Evolutionary conservation across 2,329 filamentous ascomycete genomes (phyloP), one percentile per base, ranked within the genome.

Genomic region (Colletotrichum horii): DNA sequence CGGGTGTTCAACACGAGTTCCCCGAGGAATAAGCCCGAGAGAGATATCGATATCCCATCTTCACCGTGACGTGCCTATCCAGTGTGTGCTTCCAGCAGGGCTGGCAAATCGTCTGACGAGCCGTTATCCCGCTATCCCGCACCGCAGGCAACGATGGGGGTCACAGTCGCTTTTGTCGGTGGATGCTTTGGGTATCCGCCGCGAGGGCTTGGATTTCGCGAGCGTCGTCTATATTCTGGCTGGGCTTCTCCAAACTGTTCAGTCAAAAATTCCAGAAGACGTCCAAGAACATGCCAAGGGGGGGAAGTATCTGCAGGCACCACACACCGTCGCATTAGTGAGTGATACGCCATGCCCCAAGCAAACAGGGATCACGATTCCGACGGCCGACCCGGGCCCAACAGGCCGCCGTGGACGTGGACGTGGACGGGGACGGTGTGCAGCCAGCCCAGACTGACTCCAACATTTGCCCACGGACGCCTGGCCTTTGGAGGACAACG

Each of bases 311-410:
- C 48, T 70, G 71, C 74, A 76, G 74, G 65, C 66, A 66, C 70
- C 36, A 16, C 58, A 62, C 43, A 55, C 61, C 74, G 71, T 74
- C 60, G 61, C 74, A 61, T 70, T 66, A 65, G 38, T 28, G 61
- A 75, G 52, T 60, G 24, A 70, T 36, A 61, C 55, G 34, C 26
- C 56, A 61, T 48, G 24, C 66, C 56, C 56, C 55, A 43, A 48
- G 26, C 52, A 9, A n/a, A 70, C 65, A 74, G 60, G 74, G 71
- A 43, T 70, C 9, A 58, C 60, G 15, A 66, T 70, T 70, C 66
- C 71, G 70, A 76, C 52, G 71, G 71, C 71, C 65, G 74, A 76
- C 64, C 64, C 65, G 74, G 65, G 38, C 48, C 73, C 73, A 75
- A 68, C 72, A 75, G 56, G 19, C 26, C 32, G 30, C n/a, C 28